A percentile compares a stretch with the other conserved stretches of the same genome.
These are phyloP conservation scores for Blastobotrys parvus DNA, from an alignment of 805 yeast species.

Conservation along the genomic window DNA sequence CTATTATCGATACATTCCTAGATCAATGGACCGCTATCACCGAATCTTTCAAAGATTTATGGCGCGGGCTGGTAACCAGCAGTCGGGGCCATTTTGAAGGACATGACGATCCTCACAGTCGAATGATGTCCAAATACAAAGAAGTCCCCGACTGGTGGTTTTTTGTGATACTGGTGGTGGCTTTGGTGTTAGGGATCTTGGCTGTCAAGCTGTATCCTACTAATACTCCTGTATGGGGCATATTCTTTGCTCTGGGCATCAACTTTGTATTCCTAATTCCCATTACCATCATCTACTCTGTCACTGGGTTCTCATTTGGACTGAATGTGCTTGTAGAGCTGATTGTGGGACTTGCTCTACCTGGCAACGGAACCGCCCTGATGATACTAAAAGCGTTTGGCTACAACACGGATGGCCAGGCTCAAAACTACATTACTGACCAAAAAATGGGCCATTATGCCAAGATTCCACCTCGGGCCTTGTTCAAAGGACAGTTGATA, in stretches of 20 bases:
- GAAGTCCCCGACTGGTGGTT: slow-evolving; percentile 75
- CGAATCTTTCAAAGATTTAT: neutral
- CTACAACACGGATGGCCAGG: slow-evolving; percentile 53
- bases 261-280: slow-evolving; percentile 52
- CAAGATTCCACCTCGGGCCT: slow-evolving; percentile 18
- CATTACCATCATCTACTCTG: slow-evolving; percentile 51
- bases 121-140: slow-evolving; percentile 30
- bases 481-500: slow-evolving; percentile 29
- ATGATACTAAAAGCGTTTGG: slow-evolving; percentile 40
- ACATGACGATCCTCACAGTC: slow-evolving; percentile 13
- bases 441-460: slow-evolving; percentile 54
- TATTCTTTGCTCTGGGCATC: slow-evolving; percentile 46
- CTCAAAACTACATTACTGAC: slow-evolving; percentile 45
- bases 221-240: slow-evolving; percentile 37
- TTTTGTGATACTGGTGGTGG: slow-evolving; percentile 34
- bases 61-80: neutral
- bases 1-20: slow-evolving; percentile 33
- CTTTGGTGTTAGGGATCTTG: slow-evolving; percentile 24
- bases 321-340: slow-evolving; percentile 56
- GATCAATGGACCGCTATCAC: slow-evolving; percentile 5
- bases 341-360: slow-evolving; percentile 56
- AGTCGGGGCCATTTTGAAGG: neutral
- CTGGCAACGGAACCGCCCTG: slow-evolving; percentile 50
- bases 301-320: slow-evolving; percentile 48
- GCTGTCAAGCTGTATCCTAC: slow-evolving; percentile 14